phyloP scores from a whole-genome alignment of 2,329 filamentous ascomycete genomes.

The Plectosphaerella plurivora region DNA sequence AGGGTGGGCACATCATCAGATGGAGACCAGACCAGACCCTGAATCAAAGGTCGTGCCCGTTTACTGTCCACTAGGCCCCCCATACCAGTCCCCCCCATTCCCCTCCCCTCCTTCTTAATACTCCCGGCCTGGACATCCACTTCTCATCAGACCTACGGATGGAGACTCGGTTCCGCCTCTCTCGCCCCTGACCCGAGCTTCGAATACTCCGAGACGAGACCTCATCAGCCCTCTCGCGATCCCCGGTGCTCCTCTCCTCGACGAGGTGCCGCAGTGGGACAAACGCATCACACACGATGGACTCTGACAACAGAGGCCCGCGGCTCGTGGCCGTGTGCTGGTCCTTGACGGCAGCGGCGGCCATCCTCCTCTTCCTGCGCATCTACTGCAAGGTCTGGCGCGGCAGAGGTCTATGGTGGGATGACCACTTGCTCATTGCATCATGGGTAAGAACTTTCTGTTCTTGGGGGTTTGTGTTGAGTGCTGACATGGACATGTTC shows the following conservation, averaged over 20 bases:
- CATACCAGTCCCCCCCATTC: too few species aligned
- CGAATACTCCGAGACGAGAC: too few species aligned
- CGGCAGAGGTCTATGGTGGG: constrained; percentile 29
- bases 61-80: too few species aligned
- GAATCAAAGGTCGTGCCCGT: too few species aligned
- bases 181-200: too few species aligned
- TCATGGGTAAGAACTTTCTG: constrained; percentile 24
- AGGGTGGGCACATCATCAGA: too few species aligned
- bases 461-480: not conserved
- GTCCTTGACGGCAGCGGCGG: constrained; percentile 18
- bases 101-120: too few species aligned
- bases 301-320: constrained; percentile 18
- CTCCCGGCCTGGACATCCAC: too few species aligned
- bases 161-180: too few species aligned
- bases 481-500: not conserved
- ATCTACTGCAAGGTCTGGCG: constrained; percentile 31
- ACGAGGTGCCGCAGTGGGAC: not conserved
- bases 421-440: constrained; percentile 28
- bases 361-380: constrained; percentile 21
- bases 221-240: not conserved
- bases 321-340: constrained; percentile 24
- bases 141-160: too few species aligned
- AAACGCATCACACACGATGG: not conserved
- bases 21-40: too few species aligned
- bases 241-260: not conserved